Evolutionary conservation across 306 rosid genomes (phyloP).

Genomic region (Rosa rugosa): DNA sequence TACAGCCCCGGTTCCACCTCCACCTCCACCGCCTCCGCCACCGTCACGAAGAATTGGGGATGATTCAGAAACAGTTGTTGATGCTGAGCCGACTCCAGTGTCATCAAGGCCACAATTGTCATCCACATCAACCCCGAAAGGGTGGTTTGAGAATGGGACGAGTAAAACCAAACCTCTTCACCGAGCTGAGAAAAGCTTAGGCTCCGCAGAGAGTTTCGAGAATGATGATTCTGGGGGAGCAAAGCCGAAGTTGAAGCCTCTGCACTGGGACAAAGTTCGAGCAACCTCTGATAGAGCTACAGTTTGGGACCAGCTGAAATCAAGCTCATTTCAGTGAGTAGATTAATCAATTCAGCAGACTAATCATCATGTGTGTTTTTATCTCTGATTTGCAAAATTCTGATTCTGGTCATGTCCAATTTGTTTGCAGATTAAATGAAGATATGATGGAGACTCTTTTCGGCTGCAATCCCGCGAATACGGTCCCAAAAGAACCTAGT

Average conservation of each 20-base stretch:
- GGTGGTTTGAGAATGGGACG: slow-evolving; percentile 29
- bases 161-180: slow-evolving; percentile 23
- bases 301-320: slow-evolving; percentile 96
- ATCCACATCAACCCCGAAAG: slow-evolving; percentile 33
- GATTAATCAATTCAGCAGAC: not conserved
- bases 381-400: not conserved
- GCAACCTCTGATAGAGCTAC: slow-evolving; percentile 95
- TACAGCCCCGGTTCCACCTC: slow-evolving; percentile 27
- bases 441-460: slow-evolving; percentile 98
- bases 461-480: slow-evolving; percentile 59
- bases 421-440: slow-evolving; percentile 69
- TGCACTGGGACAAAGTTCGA: slow-evolving; percentile 98
- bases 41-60: slow-evolving; percentile 25
- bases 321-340: slow-evolving; percentile 96
- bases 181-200: slow-evolving; percentile 21
- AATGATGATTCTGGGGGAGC: slow-evolving; percentile 63
- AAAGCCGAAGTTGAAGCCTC: slow-evolving; percentile 81
- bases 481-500: slow-evolving; percentile 56
- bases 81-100: slow-evolving; percentile 27
- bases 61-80: slow-evolving; percentile 28
- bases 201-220: slow-evolving; percentile 55
- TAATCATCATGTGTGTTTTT: slow-evolving; percentile 30
- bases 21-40: slow-evolving; percentile 36
- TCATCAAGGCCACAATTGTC: slow-evolving; percentile 34
- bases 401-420: slow-evolving; percentile 10